phyloP scores from a whole-genome alignment of 192 early-diverging fungal genomes.

The Backusella liffmaniae region DNA sequence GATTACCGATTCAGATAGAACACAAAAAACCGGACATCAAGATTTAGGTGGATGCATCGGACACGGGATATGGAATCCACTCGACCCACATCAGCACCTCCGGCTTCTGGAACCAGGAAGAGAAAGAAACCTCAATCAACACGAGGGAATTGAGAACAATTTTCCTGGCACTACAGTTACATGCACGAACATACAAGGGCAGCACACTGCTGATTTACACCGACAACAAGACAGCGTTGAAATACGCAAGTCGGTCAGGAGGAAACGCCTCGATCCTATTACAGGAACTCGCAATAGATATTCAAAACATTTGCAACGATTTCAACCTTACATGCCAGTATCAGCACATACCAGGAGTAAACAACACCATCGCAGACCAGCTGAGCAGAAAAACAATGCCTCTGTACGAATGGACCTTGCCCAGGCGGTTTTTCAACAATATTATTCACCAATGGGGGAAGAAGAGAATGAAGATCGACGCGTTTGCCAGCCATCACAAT shows the following conservation, averaged over 20 bases:
- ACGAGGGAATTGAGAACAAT: too few relatives aligned
- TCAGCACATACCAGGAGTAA: slow-evolving; percentile 13
- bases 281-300: slow-evolving; percentile 12
- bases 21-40: not conserved
- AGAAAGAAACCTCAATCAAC: too few relatives aligned
- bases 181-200: too few relatives aligned
- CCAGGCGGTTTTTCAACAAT: too few relatives aligned
- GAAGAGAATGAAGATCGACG: too few relatives aligned
- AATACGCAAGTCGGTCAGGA: slow-evolving; percentile 13
- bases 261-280: slow-evolving; percentile 3
- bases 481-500: too few relatives aligned
- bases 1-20: slow-evolving; percentile 11
- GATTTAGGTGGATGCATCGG: slow-evolving; percentile 17
- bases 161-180: too few relatives aligned
- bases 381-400: too few relatives aligned
- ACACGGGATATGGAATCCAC: slow-evolving; percentile 21
- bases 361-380: not conserved
- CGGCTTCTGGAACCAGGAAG: slow-evolving; percentile 10
- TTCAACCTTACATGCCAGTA: not conserved
- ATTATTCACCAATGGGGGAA: too few relatives aligned
- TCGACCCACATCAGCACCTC: not conserved
- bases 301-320: not conserved
- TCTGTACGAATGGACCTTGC: too few relatives aligned
- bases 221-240: slow-evolving; percentile 14
- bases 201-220: too few relatives aligned